Evolutionary conservation across 257 asterid species (phyloP).

Genomic region (Solanum bukasovii): DNA sequence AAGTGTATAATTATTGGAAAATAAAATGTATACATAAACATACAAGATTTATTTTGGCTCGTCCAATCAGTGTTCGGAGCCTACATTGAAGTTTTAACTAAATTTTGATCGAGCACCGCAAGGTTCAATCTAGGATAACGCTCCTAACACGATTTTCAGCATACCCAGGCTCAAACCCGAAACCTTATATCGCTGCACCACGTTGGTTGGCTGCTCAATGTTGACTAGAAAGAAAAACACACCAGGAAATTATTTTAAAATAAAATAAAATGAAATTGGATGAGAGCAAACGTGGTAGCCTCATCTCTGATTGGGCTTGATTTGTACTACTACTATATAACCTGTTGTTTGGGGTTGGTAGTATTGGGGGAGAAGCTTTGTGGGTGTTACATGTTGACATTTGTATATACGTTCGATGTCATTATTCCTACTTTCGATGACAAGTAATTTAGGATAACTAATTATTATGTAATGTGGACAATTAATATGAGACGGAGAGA

Average conservation of each 20-base stretch:
- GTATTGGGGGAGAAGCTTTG: not conserved
- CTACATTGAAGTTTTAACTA: no score
- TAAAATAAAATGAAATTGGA: not conserved
- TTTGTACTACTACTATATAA: not conserved
- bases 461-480: not conserved
- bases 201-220: not conserved
- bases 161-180: no score
- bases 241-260: not conserved
- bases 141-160: no score
- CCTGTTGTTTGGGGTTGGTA: constrained; percentile 4
- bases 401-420: not conserved
- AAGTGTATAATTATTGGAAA: not conserved
- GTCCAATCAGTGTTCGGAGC: not conserved
- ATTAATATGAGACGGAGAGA: no score
- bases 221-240: not conserved
- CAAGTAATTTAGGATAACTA: not conserved
- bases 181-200: no score
- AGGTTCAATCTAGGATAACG: no score
- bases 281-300: constrained; percentile 14
- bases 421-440: not conserved
- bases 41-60: not conserved
- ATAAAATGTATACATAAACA: not conserved
- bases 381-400: not conserved
- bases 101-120: no score
- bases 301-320: constrained; percentile 6